phyloP scores from a whole-genome alignment of 2,329 filamentous ascomycete genomes.

The Elsinoe ampelina region DNA sequence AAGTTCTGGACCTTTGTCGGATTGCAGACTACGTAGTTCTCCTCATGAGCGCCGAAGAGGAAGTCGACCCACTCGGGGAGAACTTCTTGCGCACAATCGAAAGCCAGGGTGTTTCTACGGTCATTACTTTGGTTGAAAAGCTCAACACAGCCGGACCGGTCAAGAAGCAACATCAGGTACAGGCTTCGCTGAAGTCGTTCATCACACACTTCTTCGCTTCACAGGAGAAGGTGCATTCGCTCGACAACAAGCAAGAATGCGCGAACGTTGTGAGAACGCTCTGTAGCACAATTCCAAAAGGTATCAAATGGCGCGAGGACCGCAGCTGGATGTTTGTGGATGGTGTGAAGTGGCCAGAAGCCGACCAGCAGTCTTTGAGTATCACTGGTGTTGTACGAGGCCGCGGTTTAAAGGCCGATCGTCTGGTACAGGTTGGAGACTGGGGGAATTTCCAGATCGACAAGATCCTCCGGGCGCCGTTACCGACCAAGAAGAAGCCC shows the following conservation, averaged over 20 bases:
- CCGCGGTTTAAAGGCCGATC: conserved; percentile 77
- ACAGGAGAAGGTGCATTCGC: conserved; percentile 80
- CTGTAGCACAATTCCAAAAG: conserved; percentile 86
- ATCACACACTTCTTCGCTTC: conserved; percentile 91
- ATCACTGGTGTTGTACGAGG: conserved; percentile 81
- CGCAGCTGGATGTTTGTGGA: conserved; percentile 93
- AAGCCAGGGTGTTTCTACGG: conserved; percentile 86
- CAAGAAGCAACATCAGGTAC: conserved; percentile 67
- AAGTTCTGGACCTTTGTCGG: conserved; percentile 74
- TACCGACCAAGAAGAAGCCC: conserved; percentile 45
- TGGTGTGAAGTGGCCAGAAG: conserved; percentile 60
- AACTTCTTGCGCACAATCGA: conserved; percentile 78
- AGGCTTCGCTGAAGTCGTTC: conserved; percentile 79
- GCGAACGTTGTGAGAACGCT: conserved; percentile 83
- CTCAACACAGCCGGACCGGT: conserved; percentile 68
- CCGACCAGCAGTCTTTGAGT: conserved; percentile 29
- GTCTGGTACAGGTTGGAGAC: conserved; percentile 81
- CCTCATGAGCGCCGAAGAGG: conserved; percentile 68
- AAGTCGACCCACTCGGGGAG: conserved; percentile 79
- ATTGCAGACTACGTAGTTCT: conserved; percentile 88
- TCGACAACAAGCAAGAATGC: conserved; percentile 83
- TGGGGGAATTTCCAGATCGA: conserved; percentile 92
- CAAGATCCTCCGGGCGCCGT: conserved; percentile 70
- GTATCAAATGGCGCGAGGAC: conserved; percentile 90
- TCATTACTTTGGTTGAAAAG: conserved; percentile 67